Percentiles rank a stretch among this genome's conserved stretches.
phyloP scores from a whole-genome alignment of 1,139 yeast genomes.

The Pichia sp. region DNA sequence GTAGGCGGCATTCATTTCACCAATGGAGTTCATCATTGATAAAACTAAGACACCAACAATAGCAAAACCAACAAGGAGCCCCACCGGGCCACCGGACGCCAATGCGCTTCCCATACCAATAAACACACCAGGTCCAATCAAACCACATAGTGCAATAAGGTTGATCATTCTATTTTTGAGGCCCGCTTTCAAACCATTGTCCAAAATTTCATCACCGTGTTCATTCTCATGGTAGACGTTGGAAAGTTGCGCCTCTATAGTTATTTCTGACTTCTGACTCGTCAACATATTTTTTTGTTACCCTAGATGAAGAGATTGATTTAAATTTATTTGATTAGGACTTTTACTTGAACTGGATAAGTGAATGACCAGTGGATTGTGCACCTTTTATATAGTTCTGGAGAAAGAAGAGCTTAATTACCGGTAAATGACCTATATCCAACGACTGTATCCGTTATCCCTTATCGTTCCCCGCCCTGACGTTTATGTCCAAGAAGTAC shows the following conservation, averaged over 20 bases:
- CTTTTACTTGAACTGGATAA: no score
- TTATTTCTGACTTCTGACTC: no score
- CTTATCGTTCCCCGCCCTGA: no score
- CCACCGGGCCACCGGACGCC: conserved; percentile 22
- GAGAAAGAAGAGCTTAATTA: no score
- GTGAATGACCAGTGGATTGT: no score
- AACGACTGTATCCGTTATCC: no score
- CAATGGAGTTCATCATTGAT: conserved; percentile 51
- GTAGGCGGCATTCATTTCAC: conserved; percentile 47
- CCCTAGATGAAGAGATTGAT: no score
- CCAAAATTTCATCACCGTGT: conserved; percentile 23
- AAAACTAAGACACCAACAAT: conserved; percentile 50
- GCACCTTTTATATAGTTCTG: no score
- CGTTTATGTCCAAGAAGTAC: no score
- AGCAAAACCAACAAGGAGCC: conserved; percentile 37
- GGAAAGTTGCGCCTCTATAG: no score
- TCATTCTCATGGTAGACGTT: conserved; percentile 23
- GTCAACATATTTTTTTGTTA: no score
- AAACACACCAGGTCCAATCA: conserved; percentile 24
- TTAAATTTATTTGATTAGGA: no score
- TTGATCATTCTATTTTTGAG: conserved; percentile 22
- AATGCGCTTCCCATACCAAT: conserved; percentile 23
- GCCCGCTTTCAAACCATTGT: conserved; percentile 28
- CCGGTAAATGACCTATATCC: conserved; percentile 34
- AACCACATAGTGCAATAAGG: conserved; percentile 19